Percentiles rank a stretch among this genome's conserved stretches.
These are phyloP conservation scores for Calamus simplicifolius DNA, from an alignment of 176 grass and related monocot species.

Conservation along the genomic window DNA sequence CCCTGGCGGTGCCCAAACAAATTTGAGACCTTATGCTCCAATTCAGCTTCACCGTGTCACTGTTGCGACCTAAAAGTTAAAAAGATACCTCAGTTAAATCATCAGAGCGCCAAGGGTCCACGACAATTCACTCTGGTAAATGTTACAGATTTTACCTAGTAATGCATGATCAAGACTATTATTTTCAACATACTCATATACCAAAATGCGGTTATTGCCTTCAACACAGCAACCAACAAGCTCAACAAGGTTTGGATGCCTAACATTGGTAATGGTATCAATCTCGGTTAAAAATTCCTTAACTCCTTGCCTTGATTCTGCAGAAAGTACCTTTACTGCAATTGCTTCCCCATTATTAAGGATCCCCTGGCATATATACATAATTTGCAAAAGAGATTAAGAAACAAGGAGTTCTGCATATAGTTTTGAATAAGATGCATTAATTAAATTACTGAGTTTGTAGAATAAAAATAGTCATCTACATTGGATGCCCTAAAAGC, in stretches of 20 bases:
- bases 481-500: too few species aligned
- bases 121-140: too few species aligned
- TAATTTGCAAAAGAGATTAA: neutral
- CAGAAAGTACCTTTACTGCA: slow-evolving; percentile 80
- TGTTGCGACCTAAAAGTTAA: slow-evolving; percentile 42
- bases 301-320: slow-evolving; percentile 81
- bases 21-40: slow-evolving; percentile 73
- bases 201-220: slow-evolving; percentile 61
- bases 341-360: slow-evolving; percentile 41
- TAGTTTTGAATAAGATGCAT: too few species aligned
- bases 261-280: slow-evolving; percentile 69
- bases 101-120: too few species aligned
- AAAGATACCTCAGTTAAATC: neutral
- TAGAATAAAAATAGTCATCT: too few species aligned
- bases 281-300: slow-evolving; percentile 97
- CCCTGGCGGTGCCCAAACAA: slow-evolving; percentile 58
- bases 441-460: too few species aligned
- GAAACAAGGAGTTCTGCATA: neutral
- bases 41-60: slow-evolving; percentile 53
- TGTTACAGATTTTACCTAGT: slow-evolving; percentile 38
- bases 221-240: slow-evolving; percentile 83
- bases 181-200: slow-evolving; percentile 83
- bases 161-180: slow-evolving; percentile 73
- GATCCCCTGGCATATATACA: slow-evolving; percentile 43
- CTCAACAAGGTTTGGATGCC: slow-evolving; percentile 87